Evolutionary conservation across 2,329 filamentous ascomycete species (phyloP).

Genomic region (Talaromyces sp.): DNA sequence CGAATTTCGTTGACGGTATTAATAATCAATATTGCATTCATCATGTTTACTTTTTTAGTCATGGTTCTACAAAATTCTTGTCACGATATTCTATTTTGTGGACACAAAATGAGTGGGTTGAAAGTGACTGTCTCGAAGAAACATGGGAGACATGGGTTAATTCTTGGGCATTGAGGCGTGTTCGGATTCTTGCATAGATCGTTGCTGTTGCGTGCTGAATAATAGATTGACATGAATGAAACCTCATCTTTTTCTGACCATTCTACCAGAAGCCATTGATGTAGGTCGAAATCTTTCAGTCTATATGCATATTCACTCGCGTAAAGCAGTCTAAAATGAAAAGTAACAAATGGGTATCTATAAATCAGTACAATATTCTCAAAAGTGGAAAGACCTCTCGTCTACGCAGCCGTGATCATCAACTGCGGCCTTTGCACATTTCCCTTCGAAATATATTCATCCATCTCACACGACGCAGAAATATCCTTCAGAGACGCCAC

Average conservation of each 20-base stretch:
- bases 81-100: background rate
- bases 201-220: background rate
- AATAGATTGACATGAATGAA: constrained; percentile 4
- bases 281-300: background rate
- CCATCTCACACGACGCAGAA: background rate
- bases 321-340: background rate
- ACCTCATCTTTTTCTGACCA: background rate
- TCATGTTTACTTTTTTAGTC: background rate
- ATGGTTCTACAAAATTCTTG: background rate
- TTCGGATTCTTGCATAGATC: constrained; percentile 6
- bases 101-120: background rate
- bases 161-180: constrained; percentile 5
- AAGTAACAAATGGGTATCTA: constrained; percentile 8
- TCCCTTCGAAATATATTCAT: background rate
- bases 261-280: too few species aligned
- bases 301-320: background rate
- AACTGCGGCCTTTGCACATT: constrained; percentile 20
- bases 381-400: background rate
- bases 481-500: background rate
- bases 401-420: constrained; percentile 31
- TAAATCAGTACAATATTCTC: background rate
- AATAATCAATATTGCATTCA: constrained; percentile 5
- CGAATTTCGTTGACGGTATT: background rate
- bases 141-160: background rate
- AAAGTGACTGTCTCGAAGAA: constrained; percentile 2